Percentiles rank a stretch among this genome's conserved stretches.
phyloP scores from a whole-genome alignment of 2,329 filamentous ascomycete genomes.

The Bisporella sp. region DNA sequence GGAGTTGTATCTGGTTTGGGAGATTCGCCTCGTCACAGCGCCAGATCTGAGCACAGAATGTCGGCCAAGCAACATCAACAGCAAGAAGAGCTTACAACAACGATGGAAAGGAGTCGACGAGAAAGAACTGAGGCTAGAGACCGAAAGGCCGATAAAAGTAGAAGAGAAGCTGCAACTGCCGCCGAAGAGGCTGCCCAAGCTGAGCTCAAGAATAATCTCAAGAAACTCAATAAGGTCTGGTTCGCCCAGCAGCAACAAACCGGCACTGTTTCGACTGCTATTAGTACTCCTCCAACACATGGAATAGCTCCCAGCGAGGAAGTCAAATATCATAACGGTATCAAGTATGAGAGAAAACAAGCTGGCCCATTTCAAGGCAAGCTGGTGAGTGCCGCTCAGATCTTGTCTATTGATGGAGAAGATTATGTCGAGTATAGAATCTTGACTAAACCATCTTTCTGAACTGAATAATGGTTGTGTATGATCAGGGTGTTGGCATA shows the following conservation, averaged over 20 bases:
- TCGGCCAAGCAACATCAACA: conserved; percentile 17
- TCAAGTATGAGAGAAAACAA: conserved; percentile 56
- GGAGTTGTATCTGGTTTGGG: neutral
- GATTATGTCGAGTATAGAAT: conserved; percentile 62
- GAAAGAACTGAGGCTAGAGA: conserved; percentile 21
- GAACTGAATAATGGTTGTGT: neutral
- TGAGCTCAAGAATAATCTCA: conserved; percentile 25
- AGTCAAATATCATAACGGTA: conserved; percentile 47
- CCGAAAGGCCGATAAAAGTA: conserved; percentile 20
- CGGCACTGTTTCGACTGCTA: neutral
- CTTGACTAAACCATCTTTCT: conserved; percentile 56
- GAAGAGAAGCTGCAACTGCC: conserved; percentile 20
- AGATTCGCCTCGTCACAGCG: conserved; percentile 17
- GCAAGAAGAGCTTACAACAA: conserved; percentile 18
- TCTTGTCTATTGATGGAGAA: conserved; percentile 59
- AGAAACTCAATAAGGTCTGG: conserved; percentile 25
- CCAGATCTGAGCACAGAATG: conserved; percentile 13
- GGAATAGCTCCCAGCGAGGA: conserved; percentile 34
- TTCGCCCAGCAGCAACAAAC: conserved; percentile 20
- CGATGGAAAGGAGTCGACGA: conserved; percentile 14
- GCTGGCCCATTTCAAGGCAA: conserved; percentile 56
- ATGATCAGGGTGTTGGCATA: no score
- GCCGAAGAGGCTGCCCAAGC: conserved; percentile 18
- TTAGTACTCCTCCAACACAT: neutral
- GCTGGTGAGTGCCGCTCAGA: conserved; percentile 53